Evolutionary conservation across 192 early-diverging fungal genomes (phyloP).

Genomic region (Funneliformis mosseae): DNA sequence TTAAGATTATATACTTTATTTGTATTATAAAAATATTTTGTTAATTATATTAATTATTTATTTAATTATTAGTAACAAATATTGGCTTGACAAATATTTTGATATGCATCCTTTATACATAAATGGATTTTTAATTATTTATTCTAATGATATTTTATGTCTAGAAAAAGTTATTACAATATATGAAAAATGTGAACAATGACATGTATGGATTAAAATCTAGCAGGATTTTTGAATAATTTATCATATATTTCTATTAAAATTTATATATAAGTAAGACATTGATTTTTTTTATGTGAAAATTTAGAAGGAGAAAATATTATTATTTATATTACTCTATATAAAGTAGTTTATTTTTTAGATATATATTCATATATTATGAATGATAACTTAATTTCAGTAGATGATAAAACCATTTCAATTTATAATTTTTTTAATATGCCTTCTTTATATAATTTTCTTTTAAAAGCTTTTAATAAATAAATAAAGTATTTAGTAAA

Average conservation of each 20-base stretch:
- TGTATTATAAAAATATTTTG: no score
- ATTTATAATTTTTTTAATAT: not conserved
- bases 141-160: slow-evolving; percentile 20
- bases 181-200: slow-evolving; percentile 2
- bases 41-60: not conserved
- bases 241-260: slow-evolving; percentile 8
- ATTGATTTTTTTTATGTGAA: not conserved
- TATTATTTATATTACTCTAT: not conserved
- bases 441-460: not conserved
- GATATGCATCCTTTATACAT: not conserved
- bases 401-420: slow-evolving; percentile 1
- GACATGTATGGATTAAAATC: not conserved
- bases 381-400: not conserved
- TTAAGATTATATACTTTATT: not conserved
- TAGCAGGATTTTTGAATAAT: not conserved
- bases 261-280: not conserved
- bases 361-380: not conserved
- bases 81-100: not conserved
- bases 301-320: not conserved
- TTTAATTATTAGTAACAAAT: slow-evolving; percentile 6
- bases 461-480: not conserved
- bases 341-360: not conserved
- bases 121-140: not conserved
- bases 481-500: not conserved
- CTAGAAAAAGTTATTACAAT: not conserved